Conservation (phyloP, 1,284 basidiomycete species). For the Termitomyces sp. region DNA sequence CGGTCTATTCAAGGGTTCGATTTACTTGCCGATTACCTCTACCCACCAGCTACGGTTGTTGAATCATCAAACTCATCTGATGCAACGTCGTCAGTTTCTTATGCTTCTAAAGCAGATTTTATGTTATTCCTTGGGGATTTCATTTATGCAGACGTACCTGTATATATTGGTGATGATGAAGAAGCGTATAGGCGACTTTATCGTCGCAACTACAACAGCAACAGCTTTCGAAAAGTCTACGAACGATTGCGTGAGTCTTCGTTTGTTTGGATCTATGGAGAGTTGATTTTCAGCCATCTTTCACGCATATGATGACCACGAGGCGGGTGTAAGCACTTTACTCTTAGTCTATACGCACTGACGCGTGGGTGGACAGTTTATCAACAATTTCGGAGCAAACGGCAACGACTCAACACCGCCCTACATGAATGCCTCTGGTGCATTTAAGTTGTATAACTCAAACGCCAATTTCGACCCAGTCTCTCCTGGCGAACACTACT, state of each 20-base stretch:
- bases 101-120: slow-evolving; percentile 42
- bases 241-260: slow-evolving; percentile 53
- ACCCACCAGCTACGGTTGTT: slow-evolving; percentile 19
- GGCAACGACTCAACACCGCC: slow-evolving; percentile 50
- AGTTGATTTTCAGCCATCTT: slow-evolving; percentile 45
- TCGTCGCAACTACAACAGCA: slow-evolving; percentile 54
- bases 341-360: background rate
- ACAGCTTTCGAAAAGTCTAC: slow-evolving; percentile 62
- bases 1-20: slow-evolving; percentile 65
- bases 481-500: slow-evolving; percentile 51
- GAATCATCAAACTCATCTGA: background rate
- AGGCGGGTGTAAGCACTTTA: slow-evolving; percentile 33
- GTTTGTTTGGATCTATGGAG: background rate
- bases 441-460: slow-evolving; percentile 67
- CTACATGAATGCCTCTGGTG: slow-evolving; percentile 56
- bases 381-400: slow-evolving; percentile 61
- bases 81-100: background rate
- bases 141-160: slow-evolving; percentile 74
- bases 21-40: slow-evolving; percentile 52
- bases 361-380: slow-evolving; percentile 37
- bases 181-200: slow-evolving; percentile 63
- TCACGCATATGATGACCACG: slow-evolving; percentile 60
- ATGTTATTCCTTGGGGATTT: slow-evolving; percentile 69
- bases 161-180: slow-evolving; percentile 51
- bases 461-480: slow-evolving; percentile 58